Base-by-base conservation (phyloP, 1,284 basidiomycete species). In the Sanghuangporus sanghuang region DNA sequence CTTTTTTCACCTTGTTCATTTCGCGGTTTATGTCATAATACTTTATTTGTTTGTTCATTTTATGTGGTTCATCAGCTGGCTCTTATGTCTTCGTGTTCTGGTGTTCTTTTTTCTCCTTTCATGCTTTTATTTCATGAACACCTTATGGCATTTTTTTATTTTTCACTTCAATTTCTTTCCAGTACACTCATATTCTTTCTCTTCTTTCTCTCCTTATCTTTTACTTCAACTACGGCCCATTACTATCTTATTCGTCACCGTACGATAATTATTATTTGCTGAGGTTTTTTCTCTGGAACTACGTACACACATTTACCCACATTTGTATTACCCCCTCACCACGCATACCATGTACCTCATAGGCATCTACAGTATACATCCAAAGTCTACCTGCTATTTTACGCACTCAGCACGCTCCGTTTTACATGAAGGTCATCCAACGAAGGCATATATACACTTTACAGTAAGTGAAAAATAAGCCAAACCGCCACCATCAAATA, bases 241-340 rank as follows among this genome's bases (percentile, higher is more conserved):
- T 23, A 57, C 56, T 57, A 57, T 57, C 40, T 57, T 57, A 57
- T 57, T 57, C 56, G 56, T 59, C 57, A 32, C 12, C 57, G 57
- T 49, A 59, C 57, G 57, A 59, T 59, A 59, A 59, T 59, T 50
- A 49, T 59, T 49, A 9, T 52, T 9, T 50, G 12, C 16, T 18
- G 14, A 11, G 9, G 7, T 23, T 35, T 23, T 52, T 27, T 52
- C 7, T 4, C 32, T 52, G n/a, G n/a, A n/a, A 23, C 50, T 35
- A 23, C 14, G n/a, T 18, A 9, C 48, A 3, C 21, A 23, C 48
- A n/a, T 6, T n/a, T 42, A n/a, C 40, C 40, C 21, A 18, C 16
- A n/a, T 14, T 23, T 27, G 50, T n/a, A 52, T 52, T 52, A 50
- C 23, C 18, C 16, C 9, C 14, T 14, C 16, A 21, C 27, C 27